Evolutionary conservation across 1,284 basidiomycete species (phyloP).

Genomic region (Apiotrichum sp.): DNA sequence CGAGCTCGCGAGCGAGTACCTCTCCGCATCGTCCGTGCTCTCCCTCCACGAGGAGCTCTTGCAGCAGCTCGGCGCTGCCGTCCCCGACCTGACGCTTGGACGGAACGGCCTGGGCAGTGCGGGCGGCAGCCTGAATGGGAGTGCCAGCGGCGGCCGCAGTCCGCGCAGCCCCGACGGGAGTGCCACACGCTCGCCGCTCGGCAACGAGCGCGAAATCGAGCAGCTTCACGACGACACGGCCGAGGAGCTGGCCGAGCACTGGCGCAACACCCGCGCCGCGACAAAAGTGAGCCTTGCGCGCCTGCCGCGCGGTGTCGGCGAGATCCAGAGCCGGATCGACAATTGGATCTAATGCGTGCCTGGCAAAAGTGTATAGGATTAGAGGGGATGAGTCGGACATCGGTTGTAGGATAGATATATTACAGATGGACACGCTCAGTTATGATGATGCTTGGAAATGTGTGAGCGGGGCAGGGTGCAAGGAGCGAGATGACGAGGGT

Average conservation of each 20-base stretch:
- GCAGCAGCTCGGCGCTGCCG: constrained; percentile 1
- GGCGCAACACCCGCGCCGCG: constrained; percentile 74
- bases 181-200: too few species aligned
- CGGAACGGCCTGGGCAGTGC: not conserved
- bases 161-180: not conserved
- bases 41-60: constrained; percentile 9
- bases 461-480: too few species aligned
- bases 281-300: constrained; percentile 65
- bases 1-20: constrained; percentile 15
- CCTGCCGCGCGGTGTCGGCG: constrained; percentile 10
- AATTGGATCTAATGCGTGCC: not conserved
- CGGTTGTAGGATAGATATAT: too few species aligned
- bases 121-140: not conserved
- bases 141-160: not conserved
- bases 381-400: not conserved
- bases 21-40: constrained; percentile 8
- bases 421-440: too few species aligned
- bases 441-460: too few species aligned
- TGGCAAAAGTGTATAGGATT: not conserved
- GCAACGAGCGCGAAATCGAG: not conserved
- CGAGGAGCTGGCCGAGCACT: constrained; percentile 58
- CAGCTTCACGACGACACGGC: not conserved
- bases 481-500: too few species aligned
- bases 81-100: not conserved
- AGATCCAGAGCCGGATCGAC: constrained; percentile 2